phyloP scores from a whole-genome alignment of 352 stramenopile species.

The Plasmopara viticola region DNA sequence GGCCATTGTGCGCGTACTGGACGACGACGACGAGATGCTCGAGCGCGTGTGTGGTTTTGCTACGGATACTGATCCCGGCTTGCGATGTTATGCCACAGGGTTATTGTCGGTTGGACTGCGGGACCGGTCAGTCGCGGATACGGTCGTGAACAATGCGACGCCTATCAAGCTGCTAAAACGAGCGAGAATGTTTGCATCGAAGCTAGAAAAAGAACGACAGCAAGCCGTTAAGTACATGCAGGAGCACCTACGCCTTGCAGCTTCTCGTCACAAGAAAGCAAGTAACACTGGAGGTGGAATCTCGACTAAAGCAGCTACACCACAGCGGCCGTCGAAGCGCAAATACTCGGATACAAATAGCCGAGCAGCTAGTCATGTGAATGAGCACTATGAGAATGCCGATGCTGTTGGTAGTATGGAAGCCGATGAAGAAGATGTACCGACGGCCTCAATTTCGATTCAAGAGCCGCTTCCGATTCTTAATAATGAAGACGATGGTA shows the following conservation, averaged over 20 bases:
- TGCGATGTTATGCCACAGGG: constrained; percentile 75
- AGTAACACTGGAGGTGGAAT: constrained; percentile 10
- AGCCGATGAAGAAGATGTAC: constrained; percentile 18
- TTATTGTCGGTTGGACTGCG: constrained; percentile 66
- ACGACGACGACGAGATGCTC: constrained; percentile 70
- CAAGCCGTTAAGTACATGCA: constrained; percentile 77
- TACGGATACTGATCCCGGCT: constrained; percentile 37
- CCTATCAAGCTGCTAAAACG: constrained; percentile 67
- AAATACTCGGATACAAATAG: constrained; percentile 37
- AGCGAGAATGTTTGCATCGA: constrained; percentile 67
- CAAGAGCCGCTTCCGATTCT: constrained; percentile 19
- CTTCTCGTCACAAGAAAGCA: constrained; percentile 31
- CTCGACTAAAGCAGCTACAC: constrained; percentile 11
- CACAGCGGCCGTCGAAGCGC: constrained; percentile 33
- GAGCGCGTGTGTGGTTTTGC: constrained; percentile 68
- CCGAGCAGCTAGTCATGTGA: constrained; percentile 13
- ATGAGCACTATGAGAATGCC: constrained; percentile 16
- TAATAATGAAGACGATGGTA: constrained; percentile 20
- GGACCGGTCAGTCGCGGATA: constrained; percentile 75
- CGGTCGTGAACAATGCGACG: constrained; percentile 78
- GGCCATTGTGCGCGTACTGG: constrained; percentile 65
- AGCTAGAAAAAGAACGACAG: constrained; percentile 60
- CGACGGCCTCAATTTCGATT: constrained; percentile 8
- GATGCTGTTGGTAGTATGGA: constrained; percentile 14
- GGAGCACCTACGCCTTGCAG: constrained; percentile 40